Base-by-base conservation (phyloP, 805 yeast species). In the Saccharomycopsis sp. region DNA sequence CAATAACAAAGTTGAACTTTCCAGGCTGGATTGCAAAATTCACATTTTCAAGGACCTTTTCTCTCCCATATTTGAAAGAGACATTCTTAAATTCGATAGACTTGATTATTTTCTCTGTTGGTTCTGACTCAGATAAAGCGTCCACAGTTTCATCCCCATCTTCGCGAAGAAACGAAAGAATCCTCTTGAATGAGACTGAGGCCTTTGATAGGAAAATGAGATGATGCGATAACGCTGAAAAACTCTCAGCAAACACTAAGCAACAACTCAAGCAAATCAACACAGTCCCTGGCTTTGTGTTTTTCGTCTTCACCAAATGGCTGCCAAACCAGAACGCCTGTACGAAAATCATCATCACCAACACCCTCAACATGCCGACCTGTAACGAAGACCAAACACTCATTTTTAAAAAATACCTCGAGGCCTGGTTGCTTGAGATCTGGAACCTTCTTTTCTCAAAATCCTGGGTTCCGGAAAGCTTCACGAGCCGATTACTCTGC, bases 241-340 rank as follows among this genome's bases (percentile, higher is more conserved):
- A 60, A 3, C 76, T 64, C 5, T 75, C 68, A 0, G 92, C 80
- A n/a, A 86, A 62, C 55, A 75, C 66, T 9, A 89, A 57, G 51
- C 96, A 85, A 8, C 95, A 71, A 50, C 85, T 76, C 52, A 92
- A 86, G 30, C 94, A 81, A 0, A 95, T 80, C 38, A 92, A 62
- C 0, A 89, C 84, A 30, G 75, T 69, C 9, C 83, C 80, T 2
- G 85, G 62, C 1, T 63, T 51, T 10, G 77, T 54, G 6, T 69
- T 64, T 0, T 75, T 73, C 4, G 60, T 57, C 26, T 60, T 58
- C 3, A 86, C 78, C 64, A 83, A 69, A 34, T 66, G 67, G 21
- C 80, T 71, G 1, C 97, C 99, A 61, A 80, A 89, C 85, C 94
- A 87, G 52, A 92, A 83, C 0, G 89, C 94, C 58, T 85, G 95